Conservation (phyloP, 2,329 filamentous ascomycete genomes). For the Camptophora hylomeconis region DNA sequence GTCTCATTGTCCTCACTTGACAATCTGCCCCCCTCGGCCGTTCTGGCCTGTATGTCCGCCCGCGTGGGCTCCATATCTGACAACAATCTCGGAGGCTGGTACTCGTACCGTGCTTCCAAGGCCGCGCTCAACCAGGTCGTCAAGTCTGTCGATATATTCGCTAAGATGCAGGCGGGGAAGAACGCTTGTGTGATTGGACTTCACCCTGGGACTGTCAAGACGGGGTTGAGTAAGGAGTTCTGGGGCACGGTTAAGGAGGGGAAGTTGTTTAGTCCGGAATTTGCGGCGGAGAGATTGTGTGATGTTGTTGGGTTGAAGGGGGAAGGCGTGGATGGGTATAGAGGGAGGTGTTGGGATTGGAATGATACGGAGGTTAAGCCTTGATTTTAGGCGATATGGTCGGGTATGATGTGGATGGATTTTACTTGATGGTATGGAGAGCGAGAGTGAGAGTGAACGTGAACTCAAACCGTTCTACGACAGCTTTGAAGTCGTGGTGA, state of each 20-base stretch:
- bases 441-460: too few species aligned
- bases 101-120: conserved; percentile 65
- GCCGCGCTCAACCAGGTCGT: conserved; percentile 58
- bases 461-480: too few species aligned
- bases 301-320: conserved; percentile 42
- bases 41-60: conserved; percentile 65
- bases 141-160: conserved; percentile 57
- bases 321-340: conserved; percentile 1
- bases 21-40: conserved; percentile 28
- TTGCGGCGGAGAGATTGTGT: conserved; percentile 51
- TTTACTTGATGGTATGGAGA: too few species aligned
- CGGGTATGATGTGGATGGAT: too few species aligned
- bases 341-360: conserved; percentile 18
- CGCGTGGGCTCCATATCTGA: conserved; percentile 63
- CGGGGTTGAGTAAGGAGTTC: conserved; percentile 57
- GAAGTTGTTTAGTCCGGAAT: conserved; percentile 55
- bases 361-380: conserved; percentile 14
- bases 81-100: conserved; percentile 67
- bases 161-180: conserved; percentile 43
- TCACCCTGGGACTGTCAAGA: conserved; percentile 72
- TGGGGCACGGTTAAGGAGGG: conserved; percentile 50
- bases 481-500: too few species aligned
- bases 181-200: conserved; percentile 56
- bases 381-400: too few species aligned
- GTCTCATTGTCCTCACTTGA: conserved; percentile 24